Base-by-base conservation (phyloP, 2,329 filamentous ascomycete genomes). In the Metarhizium rileyi region DNA sequence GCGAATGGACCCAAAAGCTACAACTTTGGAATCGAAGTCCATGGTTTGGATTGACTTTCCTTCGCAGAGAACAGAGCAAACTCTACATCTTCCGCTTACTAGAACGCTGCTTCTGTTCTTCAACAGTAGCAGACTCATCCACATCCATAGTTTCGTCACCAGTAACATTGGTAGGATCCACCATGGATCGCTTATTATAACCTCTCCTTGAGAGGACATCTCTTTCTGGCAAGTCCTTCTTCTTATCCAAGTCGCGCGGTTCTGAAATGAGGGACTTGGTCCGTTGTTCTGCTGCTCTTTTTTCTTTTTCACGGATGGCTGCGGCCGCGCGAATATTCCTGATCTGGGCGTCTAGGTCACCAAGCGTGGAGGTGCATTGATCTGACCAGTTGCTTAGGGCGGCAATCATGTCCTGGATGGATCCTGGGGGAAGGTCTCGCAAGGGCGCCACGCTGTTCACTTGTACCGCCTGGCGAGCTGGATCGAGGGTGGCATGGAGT, bases 391-490 rank as follows among this genome's bases (percentile, higher is more conserved):
- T 76, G 27, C 76, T 73, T 10, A 98, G 76, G 12, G 83, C 78
- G 3, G 69, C 65, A 26, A 89, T 76, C 70, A 96, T 84, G 1
- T 70, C 67, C 0, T 82, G 78, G 12, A 95, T 76, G 50, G 83
- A 80, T 50, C 81, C 80, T 0, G 90, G 89, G 1, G 81, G 78
- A 1, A 95, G 79, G 64, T 98, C 93, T 20, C 93, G 89, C 2
- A 96, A 79, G 0, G 93, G 86, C 0, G 90, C 82, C 28, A 96
- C 82, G 53, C 86, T 84, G 46, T 83, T 84, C 48, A 97, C 82
- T 61, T 84, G 80, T 22, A 97, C 85, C 52, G 78, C 76, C 30
- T 84, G 80, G 49, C 84, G 77, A 51, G 80, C 80, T 4, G 90
- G 88, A 63, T 96, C 87, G 50, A 98, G 83, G 38, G 87, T 90